phyloP scores from a whole-genome alignment of 2,329 filamentous ascomycete genomes.

The Colletotrichum cuscutae region DNA sequence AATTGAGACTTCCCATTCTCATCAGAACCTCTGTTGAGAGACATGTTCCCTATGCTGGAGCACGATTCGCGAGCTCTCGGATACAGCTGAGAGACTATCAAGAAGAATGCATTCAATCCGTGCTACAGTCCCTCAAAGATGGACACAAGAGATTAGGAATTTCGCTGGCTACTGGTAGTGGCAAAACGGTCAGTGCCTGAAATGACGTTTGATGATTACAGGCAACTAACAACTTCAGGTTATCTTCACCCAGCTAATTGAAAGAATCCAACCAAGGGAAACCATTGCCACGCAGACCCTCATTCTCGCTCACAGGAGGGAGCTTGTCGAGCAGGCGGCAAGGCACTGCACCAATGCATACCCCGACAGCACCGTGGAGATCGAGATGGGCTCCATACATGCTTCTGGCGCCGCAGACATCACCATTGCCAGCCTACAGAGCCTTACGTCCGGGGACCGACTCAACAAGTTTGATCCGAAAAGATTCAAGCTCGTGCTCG shows the following conservation, averaged over 20 bases:
- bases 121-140: conserved; percentile 73
- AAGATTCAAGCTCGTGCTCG: conserved; percentile 88
- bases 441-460: conserved; percentile 79
- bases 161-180: conserved; percentile 87
- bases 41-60: not conserved
- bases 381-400: conserved; percentile 87
- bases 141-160: conserved; percentile 85
- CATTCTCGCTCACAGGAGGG: conserved; percentile 90
- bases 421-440: conserved; percentile 90
- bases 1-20: not conserved
- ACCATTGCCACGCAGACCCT: conserved; percentile 78
- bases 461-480: conserved; percentile 84
- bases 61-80: conserved; percentile 21
- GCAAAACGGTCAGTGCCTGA: conserved; percentile 75
- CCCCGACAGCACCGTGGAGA: conserved; percentile 81
- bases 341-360: conserved; percentile 85
- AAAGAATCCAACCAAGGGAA: conserved; percentile 71
- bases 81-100: conserved; percentile 84
- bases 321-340: conserved; percentile 94
- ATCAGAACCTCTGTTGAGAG: not conserved
- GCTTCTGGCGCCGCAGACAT: conserved; percentile 89
- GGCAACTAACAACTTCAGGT: conserved; percentile 63
- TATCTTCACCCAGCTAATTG: conserved; percentile 95
- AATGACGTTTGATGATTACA: conserved; percentile 22
- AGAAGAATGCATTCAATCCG: conserved; percentile 88